Conservation (phyloP, 306 rosid genomes). For the Sicyos baderoa region DNA sequence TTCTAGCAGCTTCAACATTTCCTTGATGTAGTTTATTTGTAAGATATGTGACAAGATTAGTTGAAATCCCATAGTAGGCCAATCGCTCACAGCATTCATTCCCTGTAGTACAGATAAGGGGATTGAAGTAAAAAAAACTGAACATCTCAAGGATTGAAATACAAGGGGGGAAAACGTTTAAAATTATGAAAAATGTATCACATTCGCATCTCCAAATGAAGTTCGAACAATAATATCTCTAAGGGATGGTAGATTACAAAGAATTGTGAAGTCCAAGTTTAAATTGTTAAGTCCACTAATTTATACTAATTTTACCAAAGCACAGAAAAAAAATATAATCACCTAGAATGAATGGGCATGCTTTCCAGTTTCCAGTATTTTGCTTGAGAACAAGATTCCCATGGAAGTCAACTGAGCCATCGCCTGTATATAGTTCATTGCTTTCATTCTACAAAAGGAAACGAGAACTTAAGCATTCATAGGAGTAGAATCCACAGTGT, state of each 20-base stretch:
- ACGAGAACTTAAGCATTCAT: background rate
- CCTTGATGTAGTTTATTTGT: constrained; percentile 74
- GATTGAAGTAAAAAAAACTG: background rate
- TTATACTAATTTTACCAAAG: background rate
- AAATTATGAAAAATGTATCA: background rate
- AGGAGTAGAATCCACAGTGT: background rate
- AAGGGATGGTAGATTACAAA: background rate
- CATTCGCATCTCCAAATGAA: background rate
- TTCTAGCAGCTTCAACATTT: constrained; percentile 84
- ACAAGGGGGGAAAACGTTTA: background rate
- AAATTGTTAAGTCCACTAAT: background rate
- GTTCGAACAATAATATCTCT: background rate
- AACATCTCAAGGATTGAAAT: background rate
- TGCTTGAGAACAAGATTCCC: constrained; percentile 40
- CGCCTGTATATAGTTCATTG: constrained; percentile 35
- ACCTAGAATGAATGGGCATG: constrained; percentile 57
- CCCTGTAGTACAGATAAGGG: constrained; percentile 39
- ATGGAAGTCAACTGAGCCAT: constrained; percentile 40
- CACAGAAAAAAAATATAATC: background rate
- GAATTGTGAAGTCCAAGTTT: background rate
- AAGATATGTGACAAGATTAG: constrained; percentile 92
- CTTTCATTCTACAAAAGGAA: constrained; percentile 28
- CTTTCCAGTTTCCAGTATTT: constrained; percentile 53
- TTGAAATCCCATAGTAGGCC: constrained; percentile 89
- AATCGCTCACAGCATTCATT: constrained; percentile 86